phyloP scores from a whole-genome alignment of 2,329 filamentous ascomycete species.

The Macrophomina phaseolina region DNA sequence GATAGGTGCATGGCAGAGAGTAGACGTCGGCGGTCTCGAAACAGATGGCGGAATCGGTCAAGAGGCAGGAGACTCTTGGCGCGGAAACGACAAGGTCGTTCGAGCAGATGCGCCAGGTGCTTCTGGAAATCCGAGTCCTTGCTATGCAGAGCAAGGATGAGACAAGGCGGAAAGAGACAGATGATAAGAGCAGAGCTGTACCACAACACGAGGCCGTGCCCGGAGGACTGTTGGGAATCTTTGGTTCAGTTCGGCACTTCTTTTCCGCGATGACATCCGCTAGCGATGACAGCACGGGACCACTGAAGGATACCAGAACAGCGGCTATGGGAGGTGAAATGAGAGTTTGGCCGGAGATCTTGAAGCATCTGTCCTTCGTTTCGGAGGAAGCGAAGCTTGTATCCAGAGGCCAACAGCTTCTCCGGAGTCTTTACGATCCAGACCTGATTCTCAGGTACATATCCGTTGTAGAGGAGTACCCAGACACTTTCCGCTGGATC shows the following conservation, averaged over 20 bases:
- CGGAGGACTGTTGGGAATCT: neutral
- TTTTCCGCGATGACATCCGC: neutral
- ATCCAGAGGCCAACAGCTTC: neutral
- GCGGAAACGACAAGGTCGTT: neutral
- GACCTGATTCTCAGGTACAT: neutral
- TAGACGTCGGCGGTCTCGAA: neutral
- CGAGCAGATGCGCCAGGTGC: neutral
- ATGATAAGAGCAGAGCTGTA: too few relatives aligned
- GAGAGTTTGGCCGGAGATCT: neutral
- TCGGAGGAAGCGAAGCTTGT: neutral
- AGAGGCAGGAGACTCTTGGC: neutral
- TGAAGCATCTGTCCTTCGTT: neutral
- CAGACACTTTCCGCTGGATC: constrained; percentile 3
- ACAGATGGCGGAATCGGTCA: neutral
- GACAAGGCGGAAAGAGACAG: too few relatives aligned
- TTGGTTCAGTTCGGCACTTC: neutral
- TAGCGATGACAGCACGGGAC: neutral
- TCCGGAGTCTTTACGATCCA: neutral
- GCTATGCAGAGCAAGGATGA: neutral
- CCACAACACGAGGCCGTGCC: neutral
- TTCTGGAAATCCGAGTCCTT: neutral
- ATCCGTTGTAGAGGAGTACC: neutral
- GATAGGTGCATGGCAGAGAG: neutral
- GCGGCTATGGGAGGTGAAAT: neutral
- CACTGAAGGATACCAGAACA: neutral